Conservation (phyloP, 2,329 filamentous ascomycete species). For the Cladobotryum mycophilum region DNA sequence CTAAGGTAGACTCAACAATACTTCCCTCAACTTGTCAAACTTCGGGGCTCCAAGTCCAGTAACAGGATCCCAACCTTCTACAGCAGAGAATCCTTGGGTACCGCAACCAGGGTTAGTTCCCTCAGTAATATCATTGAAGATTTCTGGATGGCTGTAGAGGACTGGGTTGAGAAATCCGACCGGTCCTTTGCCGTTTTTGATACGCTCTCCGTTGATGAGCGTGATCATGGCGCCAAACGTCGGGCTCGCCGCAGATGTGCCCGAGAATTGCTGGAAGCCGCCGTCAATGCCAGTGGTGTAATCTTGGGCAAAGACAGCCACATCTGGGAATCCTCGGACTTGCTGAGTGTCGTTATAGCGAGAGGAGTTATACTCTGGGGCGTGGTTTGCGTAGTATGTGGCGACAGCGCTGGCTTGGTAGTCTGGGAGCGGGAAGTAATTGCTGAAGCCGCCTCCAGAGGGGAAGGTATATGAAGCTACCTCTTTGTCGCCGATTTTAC, state of each 20-base stretch:
- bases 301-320: constrained; percentile 36
- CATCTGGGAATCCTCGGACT: constrained; percentile 42
- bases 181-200: constrained; percentile 16
- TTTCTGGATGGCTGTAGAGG: constrained; percentile 1
- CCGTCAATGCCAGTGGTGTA: constrained; percentile 39
- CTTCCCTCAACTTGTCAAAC: background rate
- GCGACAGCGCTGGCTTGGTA: constrained; percentile 35
- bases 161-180: constrained; percentile 3
- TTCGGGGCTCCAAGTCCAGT: background rate
- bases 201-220: constrained; percentile 21
- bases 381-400: constrained; percentile 9
- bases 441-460: constrained; percentile 43
- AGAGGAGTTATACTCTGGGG: constrained; percentile 11
- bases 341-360: constrained; percentile 9
- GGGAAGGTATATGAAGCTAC: constrained; percentile 29
- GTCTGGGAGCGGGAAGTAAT: constrained; percentile 38
- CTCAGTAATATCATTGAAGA: constrained; percentile 3
- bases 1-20: background rate
- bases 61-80: constrained; percentile 1
- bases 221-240: constrained; percentile 24
- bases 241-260: constrained; percentile 36
- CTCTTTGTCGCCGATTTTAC: constrained; percentile 8
- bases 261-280: constrained; percentile 36
- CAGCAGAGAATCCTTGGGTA: background rate
- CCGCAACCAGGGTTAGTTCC: constrained; percentile 1